Evolutionary conservation across 495 filamentous ascomycete species (phyloP).

Genomic region (Acidiella bohemica): DNA sequence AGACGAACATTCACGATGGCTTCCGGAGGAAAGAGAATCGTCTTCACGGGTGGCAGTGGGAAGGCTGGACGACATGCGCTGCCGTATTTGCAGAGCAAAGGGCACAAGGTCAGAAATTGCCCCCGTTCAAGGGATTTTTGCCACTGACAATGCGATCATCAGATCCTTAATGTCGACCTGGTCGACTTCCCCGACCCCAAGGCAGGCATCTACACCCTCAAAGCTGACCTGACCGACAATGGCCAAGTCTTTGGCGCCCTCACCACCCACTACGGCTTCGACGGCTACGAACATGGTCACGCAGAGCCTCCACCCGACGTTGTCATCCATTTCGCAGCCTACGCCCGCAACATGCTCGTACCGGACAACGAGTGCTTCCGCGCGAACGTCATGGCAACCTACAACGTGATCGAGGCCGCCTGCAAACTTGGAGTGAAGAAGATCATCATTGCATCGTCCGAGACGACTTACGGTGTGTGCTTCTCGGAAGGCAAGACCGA

Average conservation of each 20-base stretch:
- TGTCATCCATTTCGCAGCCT: constrained; percentile 49
- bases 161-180: constrained; percentile 46
- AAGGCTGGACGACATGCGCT: constrained; percentile 48
- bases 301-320: constrained; percentile 38
- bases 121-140: too few species aligned
- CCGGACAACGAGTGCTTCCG: constrained; percentile 47
- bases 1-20: constrained; percentile 13
- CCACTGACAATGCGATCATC: neutral
- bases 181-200: constrained; percentile 30
- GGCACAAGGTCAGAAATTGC: constrained; percentile 35
- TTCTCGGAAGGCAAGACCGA: constrained; percentile 44
- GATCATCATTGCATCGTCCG: constrained; percentile 43
- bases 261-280: constrained; percentile 41
- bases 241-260: constrained; percentile 49
- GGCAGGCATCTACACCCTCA: constrained; percentile 41
- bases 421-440: constrained; percentile 47
- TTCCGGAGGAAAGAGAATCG: constrained; percentile 32
- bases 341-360: constrained; percentile 46
- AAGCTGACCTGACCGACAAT: constrained; percentile 42
- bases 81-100: constrained; percentile 37
- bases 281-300: constrained; percentile 33
- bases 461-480: constrained; percentile 47
- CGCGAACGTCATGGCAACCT: constrained; percentile 38
- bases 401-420: constrained; percentile 50
- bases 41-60: constrained; percentile 45